Conservation (phyloP, 345 rosid genomes). For the Aquilaria yunnanensis region DNA sequence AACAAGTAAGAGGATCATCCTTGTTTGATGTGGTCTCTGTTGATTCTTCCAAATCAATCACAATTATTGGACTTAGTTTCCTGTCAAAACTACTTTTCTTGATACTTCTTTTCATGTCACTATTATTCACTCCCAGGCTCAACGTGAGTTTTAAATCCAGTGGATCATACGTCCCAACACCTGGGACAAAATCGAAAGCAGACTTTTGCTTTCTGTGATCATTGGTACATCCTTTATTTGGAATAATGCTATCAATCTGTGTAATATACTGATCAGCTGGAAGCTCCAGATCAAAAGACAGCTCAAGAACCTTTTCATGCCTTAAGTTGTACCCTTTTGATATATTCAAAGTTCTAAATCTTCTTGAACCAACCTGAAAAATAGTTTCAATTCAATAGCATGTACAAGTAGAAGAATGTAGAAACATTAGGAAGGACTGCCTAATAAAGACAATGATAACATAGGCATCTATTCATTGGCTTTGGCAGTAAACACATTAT, state of each 20-base stretch:
- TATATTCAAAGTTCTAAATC: slow-evolving; percentile 9
- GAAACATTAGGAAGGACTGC: no score
- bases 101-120: slow-evolving; percentile 7
- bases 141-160: slow-evolving; percentile 40
- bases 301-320: slow-evolving; percentile 14
- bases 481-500: neutral
- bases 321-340: slow-evolving; percentile 9
- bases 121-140: slow-evolving; percentile 17
- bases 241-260: slow-evolving; percentile 13
- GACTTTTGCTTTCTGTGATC: slow-evolving; percentile 6
- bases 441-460: no score
- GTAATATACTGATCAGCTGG: slow-evolving; percentile 26
- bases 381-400: neutral
- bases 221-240: slow-evolving; percentile 11
- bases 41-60: slow-evolving; percentile 34
- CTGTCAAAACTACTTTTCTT: slow-evolving; percentile 11
- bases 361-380: slow-evolving; percentile 23
- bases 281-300: slow-evolving; percentile 24
- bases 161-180: slow-evolving; percentile 7
- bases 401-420: no score
- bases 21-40: slow-evolving; percentile 8
- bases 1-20: slow-evolving; percentile 9
- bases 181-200: slow-evolving; percentile 1
- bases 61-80: slow-evolving; percentile 7
- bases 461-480: no score